These are phyloP conservation scores for Neopestalotiopsis rosae DNA, from an alignment of 2,329 filamentous ascomycete genomes.

Conservation along the genomic window DNA sequence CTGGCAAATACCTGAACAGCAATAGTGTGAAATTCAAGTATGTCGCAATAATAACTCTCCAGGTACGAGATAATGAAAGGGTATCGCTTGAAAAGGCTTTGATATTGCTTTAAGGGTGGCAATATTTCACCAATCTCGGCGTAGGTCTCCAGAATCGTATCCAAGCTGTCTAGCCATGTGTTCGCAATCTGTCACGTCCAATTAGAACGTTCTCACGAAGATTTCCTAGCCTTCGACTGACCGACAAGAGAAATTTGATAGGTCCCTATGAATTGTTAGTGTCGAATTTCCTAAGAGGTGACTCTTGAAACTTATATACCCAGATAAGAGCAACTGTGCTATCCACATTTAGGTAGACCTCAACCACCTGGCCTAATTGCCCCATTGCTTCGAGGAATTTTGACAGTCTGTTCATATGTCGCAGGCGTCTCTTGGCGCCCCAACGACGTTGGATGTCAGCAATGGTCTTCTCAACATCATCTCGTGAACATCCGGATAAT, in stretches of 20 bases:
- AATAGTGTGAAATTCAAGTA: background rate
- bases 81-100: background rate
- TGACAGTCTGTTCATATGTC: background rate
- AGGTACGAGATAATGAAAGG: background rate
- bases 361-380: background rate
- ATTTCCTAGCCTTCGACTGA: no score
- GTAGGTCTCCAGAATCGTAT: background rate
- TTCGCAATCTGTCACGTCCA: background rate
- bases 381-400: background rate
- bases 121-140: background rate
- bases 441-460: background rate
- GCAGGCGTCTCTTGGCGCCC: background rate
- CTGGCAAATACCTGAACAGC: background rate
- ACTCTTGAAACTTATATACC: background rate
- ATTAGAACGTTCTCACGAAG: no score
- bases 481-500: no score
- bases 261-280: background rate
- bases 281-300: background rate
- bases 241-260: background rate
- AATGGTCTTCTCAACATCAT: background rate
- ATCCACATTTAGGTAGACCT: background rate
- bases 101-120: background rate
- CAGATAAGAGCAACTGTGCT: background rate
- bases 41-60: background rate
- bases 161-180: background rate